Conservation (phyloP, 179 eudicot species). For the Beta lomatogona region DNA sequence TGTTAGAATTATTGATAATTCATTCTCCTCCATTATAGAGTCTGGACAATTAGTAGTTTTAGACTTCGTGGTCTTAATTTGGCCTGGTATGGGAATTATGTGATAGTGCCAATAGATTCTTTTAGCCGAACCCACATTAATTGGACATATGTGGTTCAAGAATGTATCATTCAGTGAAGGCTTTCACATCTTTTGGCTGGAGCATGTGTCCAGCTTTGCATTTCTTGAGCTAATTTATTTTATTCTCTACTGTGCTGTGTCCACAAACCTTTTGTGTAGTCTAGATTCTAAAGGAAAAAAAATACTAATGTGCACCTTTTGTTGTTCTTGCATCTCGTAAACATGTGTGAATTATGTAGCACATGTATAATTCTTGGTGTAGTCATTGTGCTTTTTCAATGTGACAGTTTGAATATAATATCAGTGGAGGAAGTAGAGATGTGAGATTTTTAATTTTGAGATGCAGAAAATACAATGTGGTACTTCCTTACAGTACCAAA, state of each 20-base stretch:
- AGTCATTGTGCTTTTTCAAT: not conserved
- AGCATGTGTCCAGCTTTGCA: not conserved
- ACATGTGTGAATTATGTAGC: not conserved
- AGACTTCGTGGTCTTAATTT: not conserved
- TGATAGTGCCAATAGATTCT: slow-evolving; percentile 6
- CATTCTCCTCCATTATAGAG: not conserved
- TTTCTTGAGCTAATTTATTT: not conserved
- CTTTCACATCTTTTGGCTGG: not conserved
- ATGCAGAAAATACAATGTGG: not conserved
- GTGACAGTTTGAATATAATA: not conserved
- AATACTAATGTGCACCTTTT: not conserved
- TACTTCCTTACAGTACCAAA: not conserved
- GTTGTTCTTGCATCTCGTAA: not conserved
- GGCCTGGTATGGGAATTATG: not conserved
- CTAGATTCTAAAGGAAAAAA: not conserved
- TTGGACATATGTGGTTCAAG: not conserved
- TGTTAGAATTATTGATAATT: slow-evolving; percentile 5
- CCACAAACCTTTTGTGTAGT: not conserved
- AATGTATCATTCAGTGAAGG: not conserved
- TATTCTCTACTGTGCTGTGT: not conserved
- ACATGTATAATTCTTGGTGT: not conserved
- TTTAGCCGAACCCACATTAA: not conserved
- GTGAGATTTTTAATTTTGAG: not conserved
- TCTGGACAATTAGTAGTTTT: not conserved
- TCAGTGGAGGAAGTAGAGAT: not conserved